Percentiles rank a stretch among this genome's conserved stretches.
Conservation (phyloP, 495 filamentous ascomycete species). For the Neurospora sp. region DNA sequence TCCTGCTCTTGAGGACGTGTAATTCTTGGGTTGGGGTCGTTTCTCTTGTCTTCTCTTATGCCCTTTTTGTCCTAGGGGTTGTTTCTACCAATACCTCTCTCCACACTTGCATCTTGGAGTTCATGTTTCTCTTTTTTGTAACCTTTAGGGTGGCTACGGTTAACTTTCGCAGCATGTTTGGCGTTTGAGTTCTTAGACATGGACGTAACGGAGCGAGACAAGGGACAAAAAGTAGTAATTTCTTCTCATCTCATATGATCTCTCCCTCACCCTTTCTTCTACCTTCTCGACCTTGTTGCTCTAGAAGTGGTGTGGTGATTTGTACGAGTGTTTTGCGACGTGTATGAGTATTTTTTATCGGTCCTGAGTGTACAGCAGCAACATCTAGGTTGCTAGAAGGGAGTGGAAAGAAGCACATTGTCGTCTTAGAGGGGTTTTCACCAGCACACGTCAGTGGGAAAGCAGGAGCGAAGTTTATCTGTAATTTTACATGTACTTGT, state of each 20-base stretch:
- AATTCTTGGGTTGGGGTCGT: not conserved
- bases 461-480: not conserved
- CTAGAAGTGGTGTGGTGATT: not conserved
- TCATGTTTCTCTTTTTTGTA: not conserved
- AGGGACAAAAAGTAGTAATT: not conserved
- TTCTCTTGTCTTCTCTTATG: not conserved
- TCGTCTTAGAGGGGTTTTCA: not conserved
- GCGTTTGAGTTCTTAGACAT: conserved; percentile 6
- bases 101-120: not conserved
- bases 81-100: not conserved
- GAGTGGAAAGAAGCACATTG: not conserved
- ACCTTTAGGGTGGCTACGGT: not conserved
- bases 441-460: not conserved
- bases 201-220: not conserved
- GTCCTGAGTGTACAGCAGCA: not conserved
- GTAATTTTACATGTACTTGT: not conserved
- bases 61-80: not conserved
- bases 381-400: not conserved
- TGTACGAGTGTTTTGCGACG: not conserved
- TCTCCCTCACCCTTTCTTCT: not conserved
- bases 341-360: not conserved
- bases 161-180: conserved; percentile 11
- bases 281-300: not conserved
- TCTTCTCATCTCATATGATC: not conserved
- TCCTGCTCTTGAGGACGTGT: not conserved